A percentile compares a stretch with the other conserved stretches of the same genome.
These are phyloP conservation scores for Vigna unguiculata DNA, from an alignment of 306 rosid genomes.

Conservation along the genomic window DNA sequence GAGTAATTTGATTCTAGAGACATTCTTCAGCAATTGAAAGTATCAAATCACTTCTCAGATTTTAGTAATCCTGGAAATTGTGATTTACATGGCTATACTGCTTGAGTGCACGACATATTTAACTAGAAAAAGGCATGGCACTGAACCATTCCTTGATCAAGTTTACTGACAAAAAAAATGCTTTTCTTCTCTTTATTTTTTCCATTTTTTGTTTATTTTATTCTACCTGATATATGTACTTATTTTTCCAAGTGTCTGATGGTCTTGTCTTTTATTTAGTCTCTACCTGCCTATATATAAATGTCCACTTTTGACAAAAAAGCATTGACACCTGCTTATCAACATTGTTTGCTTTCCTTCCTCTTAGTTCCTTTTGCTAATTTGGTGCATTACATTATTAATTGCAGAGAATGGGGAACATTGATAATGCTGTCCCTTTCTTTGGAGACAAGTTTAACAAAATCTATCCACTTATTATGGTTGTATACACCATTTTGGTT, in stretches of 20 bases:
- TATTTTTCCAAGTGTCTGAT: not conserved
- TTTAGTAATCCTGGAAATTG: not conserved
- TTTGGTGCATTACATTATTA: slow-evolving; percentile 45
- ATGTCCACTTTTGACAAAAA: not conserved
- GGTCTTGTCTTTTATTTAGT: not conserved
- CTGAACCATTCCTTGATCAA: slow-evolving; percentile 32
- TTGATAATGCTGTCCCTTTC: slow-evolving; percentile 85
- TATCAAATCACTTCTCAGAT: slow-evolving; percentile 11
- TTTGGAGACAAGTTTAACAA: slow-evolving; percentile 83
- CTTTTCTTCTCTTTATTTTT: too few relatives aligned
- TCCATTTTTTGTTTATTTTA: not conserved
- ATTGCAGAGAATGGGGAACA: slow-evolving; percentile 94
- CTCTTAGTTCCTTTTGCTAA: slow-evolving; percentile 37
- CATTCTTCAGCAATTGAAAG: not conserved
- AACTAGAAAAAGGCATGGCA: slow-evolving; percentile 3
- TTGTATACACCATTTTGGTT: slow-evolving; percentile 91
- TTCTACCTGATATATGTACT: slow-evolving; percentile 2
- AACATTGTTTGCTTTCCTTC: slow-evolving; percentile 31
- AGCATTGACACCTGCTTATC: slow-evolving; percentile 5
- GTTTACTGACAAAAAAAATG: not conserved
- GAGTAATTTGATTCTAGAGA: not conserved
- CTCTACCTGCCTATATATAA: slow-evolving; percentile 1
- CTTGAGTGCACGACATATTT: not conserved
- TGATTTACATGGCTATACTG: slow-evolving; percentile 20
- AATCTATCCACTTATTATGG: slow-evolving; percentile 98